Percentiles rank a stretch among this genome's conserved stretches.
phyloP scores from a whole-genome alignment of 306 rosid genomes.

The Cucumis melo region DNA sequence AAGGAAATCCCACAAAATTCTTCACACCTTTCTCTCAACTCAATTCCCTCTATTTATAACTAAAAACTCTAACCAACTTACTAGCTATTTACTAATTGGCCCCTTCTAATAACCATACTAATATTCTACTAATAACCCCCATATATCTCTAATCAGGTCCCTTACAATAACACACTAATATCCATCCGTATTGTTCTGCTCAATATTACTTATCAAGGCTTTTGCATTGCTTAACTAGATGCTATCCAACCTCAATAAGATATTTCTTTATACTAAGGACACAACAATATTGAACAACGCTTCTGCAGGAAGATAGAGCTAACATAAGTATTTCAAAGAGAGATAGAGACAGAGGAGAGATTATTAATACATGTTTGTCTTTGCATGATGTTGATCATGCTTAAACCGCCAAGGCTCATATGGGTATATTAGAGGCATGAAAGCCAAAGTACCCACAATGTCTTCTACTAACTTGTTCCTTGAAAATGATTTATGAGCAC shows the following conservation, averaged over 20 bases:
- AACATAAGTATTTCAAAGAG: neutral
- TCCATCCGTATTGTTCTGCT: neutral
- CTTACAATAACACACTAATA: too few species aligned
- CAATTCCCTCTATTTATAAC: too few species aligned
- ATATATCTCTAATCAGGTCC: too few species aligned
- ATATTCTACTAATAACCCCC: too few species aligned
- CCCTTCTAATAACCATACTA: too few species aligned
- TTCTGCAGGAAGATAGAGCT: neutral
- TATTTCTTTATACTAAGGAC: neutral
- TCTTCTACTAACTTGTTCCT: slow-evolving; percentile 91
- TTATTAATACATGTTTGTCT: slow-evolving; percentile 67
- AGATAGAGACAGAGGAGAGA: neutral
- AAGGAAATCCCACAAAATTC: too few species aligned
- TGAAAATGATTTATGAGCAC: slow-evolving; percentile 94
- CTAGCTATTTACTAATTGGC: too few species aligned
- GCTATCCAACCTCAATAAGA: neutral
- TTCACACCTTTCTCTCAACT: too few species aligned
- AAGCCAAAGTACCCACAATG: slow-evolving; percentile 87
- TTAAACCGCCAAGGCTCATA: slow-evolving; percentile 97
- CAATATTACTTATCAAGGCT: neutral
- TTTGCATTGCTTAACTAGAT: neutral
- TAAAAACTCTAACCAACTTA: too few species aligned
- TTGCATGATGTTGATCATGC: slow-evolving; percentile 96
- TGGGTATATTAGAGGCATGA: slow-evolving; percentile 87
- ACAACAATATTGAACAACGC: neutral